Percentiles rank a stretch among this genome's conserved stretches.
Conservation (phyloP, 2,329 filamentous ascomycete genomes). For the Fusarium annulatum region DNA sequence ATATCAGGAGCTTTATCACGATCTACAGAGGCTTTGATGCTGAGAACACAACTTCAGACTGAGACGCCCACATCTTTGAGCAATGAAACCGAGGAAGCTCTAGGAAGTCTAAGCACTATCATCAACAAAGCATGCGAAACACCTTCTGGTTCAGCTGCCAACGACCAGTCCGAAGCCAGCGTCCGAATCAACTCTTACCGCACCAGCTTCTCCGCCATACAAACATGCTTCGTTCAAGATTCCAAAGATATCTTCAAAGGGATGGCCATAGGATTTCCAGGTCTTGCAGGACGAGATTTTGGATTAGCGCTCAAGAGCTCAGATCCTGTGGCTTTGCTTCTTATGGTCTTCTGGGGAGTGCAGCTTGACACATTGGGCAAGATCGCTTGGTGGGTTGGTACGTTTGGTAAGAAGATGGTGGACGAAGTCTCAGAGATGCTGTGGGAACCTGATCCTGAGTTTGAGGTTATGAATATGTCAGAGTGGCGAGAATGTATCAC, state of each 20-base stretch:
- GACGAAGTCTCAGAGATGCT: conserved; percentile 34
- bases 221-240: conserved; percentile 51
- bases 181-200: conserved; percentile 19
- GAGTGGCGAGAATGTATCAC: conserved; percentile 36
- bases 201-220: conserved; percentile 46
- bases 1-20: conserved; percentile 30
- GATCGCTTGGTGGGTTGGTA: conserved; percentile 42
- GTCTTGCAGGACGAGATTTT: conserved; percentile 47
- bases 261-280: conserved; percentile 48
- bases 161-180: not conserved
- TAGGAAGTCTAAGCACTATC: conserved; percentile 12
- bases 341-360: conserved; percentile 53
- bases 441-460: not conserved
- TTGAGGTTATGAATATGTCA: not conserved
- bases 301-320: conserved; percentile 43
- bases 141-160: not conserved
- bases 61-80: conserved; percentile 1
- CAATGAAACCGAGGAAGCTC: conserved; percentile 12
- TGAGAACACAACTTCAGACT: conserved; percentile 14
- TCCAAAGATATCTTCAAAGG: conserved; percentile 47
- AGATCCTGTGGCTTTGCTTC: conserved; percentile 52
- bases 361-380: conserved; percentile 44
- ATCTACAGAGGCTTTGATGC: conserved; percentile 26
- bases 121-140: conserved; percentile 28
- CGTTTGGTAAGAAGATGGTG: conserved; percentile 39